A percentile compares a stretch with the other conserved stretches of the same genome.
Evolutionary conservation across 257 asterid genomes (phyloP).

Genomic region (Capsicum baccatum): DNA sequence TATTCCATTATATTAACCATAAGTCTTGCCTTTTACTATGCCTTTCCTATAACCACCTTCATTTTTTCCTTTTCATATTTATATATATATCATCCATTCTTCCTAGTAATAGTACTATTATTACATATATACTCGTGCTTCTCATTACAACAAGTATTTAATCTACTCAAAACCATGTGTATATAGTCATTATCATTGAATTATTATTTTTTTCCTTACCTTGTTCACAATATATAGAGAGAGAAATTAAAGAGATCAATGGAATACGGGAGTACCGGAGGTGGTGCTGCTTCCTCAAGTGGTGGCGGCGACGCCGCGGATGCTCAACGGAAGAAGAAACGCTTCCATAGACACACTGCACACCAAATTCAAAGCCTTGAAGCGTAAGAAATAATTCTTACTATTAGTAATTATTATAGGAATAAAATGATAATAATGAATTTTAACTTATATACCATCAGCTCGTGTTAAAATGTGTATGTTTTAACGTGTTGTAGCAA

Average conservation of each 20-base stretch:
- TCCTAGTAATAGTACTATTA: not conserved
- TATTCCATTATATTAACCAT: conserved; percentile 30
- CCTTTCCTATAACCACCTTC: conserved; percentile 13
- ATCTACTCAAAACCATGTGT: not conserved
- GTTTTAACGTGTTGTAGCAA: not conserved
- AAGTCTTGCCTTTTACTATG: conserved; percentile 19
- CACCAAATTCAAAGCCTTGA: conserved; percentile 92
- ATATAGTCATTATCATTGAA: not conserved
- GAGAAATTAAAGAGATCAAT: conserved; percentile 32
- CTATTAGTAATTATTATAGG: not conserved
- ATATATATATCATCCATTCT: not conserved
- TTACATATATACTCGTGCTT: too few relatives aligned
- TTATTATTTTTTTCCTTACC: not conserved
- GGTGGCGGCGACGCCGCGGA: conserved; percentile 58
- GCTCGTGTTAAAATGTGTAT: not conserved
- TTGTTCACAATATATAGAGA: not conserved
- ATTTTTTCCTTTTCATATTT: not conserved
- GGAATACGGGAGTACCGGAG: conserved; percentile 73
- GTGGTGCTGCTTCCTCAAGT: conserved; percentile 43
- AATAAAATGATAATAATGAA: not conserved
- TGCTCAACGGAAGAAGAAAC: conserved; percentile 65
- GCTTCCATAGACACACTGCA: conserved; percentile 93
- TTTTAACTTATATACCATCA: not conserved
- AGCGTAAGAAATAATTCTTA: conserved; percentile 47
- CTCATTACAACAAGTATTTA: not conserved